Conservation (phyloP, 345 rosid species). For the Populus ilicifolia region DNA sequence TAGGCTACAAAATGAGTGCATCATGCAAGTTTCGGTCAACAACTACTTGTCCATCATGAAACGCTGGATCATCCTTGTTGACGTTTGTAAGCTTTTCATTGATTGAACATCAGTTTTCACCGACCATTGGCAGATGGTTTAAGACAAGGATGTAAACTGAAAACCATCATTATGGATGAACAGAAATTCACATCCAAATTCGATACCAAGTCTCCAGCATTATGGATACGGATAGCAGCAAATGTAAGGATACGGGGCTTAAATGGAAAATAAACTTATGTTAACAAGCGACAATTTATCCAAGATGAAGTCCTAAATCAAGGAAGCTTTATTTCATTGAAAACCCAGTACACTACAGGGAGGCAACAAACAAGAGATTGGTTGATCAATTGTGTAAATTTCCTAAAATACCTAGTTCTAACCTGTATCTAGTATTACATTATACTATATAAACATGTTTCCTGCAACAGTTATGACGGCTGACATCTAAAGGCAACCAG, state of each 20-base stretch:
- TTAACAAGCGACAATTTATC: not conserved
- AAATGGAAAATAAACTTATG: not conserved
- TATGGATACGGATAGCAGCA: not conserved
- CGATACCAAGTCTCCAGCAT: not conserved
- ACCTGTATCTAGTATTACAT: conserved; percentile 25
- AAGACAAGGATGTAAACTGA: too few relatives aligned
- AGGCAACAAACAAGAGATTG: not conserved
- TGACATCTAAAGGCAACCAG: conserved; percentile 13
- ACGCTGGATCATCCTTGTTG: not conserved
- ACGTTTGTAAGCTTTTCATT: not conserved
- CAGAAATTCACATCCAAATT: not conserved
- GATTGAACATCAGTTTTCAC: not conserved
- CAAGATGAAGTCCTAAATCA: not conserved
- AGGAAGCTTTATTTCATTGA: conserved; percentile 19
- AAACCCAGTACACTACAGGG: conserved; percentile 7
- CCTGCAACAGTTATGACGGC: conserved; percentile 9
- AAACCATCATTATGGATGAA: too few relatives aligned
- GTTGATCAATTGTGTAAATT: conserved; percentile 23
- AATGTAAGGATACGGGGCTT: not conserved
- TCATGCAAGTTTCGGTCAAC: not conserved
- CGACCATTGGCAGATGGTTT: not conserved
- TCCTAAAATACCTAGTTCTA: conserved; percentile 10
- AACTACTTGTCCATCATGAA: not conserved
- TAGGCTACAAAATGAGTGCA: too few relatives aligned
- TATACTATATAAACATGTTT: conserved; percentile 18